Evolutionary conservation across 2,329 filamentous ascomycete genomes (phyloP).

Genomic region (Verticillium nonalfalfae): DNA sequence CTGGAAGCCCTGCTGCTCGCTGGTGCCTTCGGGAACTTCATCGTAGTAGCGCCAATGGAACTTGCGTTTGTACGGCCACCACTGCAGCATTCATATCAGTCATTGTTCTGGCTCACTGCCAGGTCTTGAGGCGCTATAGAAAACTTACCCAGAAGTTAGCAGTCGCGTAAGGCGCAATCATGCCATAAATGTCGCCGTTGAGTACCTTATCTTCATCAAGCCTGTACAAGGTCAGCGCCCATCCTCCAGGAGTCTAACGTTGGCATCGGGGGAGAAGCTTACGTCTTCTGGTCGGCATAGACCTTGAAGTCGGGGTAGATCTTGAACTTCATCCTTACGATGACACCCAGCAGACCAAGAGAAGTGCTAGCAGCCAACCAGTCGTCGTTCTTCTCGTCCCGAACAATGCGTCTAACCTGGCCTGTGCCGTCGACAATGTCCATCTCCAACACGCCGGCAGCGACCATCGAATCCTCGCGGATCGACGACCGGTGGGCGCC

Average conservation of each 20-base stretch:
- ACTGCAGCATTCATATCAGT: slow-evolving; percentile 20
- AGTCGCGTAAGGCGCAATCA: slow-evolving; percentile 43
- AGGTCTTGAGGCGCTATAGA: too few relatives aligned
- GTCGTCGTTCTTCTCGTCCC: slow-evolving; percentile 35
- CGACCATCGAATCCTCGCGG: slow-evolving; percentile 41
- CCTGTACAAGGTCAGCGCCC: slow-evolving; percentile 16
- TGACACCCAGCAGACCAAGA: slow-evolving; percentile 39
- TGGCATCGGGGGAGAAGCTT: slow-evolving; percentile 12
- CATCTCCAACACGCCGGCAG: slow-evolving; percentile 38
- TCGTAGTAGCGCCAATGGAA: slow-evolving; percentile 49
- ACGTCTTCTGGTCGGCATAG: slow-evolving; percentile 42
- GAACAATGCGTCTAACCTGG: slow-evolving; percentile 31
- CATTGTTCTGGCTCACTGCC: too few relatives aligned
- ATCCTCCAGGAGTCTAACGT: background rate
- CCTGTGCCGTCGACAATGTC: slow-evolving; percentile 43
- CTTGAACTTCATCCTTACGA: slow-evolving; percentile 40
- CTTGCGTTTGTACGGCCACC: slow-evolving; percentile 44
- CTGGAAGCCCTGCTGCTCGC: slow-evolving; percentile 41
- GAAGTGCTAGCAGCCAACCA: slow-evolving; percentile 47
- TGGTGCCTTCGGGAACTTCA: slow-evolving; percentile 29
- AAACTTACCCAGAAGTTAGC: slow-evolving; percentile 41
- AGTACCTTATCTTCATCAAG: slow-evolving; percentile 40
- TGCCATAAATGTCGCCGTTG: slow-evolving; percentile 39
- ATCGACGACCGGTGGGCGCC: slow-evolving; percentile 42
- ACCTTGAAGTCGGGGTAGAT: slow-evolving; percentile 46